Conservation (phyloP, 768 basidiomycete species). For the Suillus brevipes region DNA sequence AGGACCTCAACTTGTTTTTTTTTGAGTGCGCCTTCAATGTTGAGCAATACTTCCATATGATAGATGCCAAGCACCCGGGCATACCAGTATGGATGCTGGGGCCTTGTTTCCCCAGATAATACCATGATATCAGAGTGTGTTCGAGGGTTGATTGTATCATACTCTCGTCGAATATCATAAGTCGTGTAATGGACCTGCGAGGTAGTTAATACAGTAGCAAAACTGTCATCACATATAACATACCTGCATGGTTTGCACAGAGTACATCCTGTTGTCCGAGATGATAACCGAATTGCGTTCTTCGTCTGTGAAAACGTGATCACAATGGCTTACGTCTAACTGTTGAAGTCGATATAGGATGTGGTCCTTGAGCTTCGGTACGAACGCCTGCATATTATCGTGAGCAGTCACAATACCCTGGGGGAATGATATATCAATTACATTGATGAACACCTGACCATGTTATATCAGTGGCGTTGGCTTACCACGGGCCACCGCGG, state of each 20-base stretch:
- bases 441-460: too few relatives aligned
- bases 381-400: background rate
- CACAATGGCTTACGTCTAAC: background rate
- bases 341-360: background rate
- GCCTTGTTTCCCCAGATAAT: too few relatives aligned
- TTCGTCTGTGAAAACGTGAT: background rate
- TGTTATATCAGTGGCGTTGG: too few relatives aligned
- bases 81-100: too few relatives aligned
- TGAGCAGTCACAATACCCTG: too few relatives aligned
- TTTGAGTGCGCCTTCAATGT: background rate
- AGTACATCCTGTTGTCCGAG: background rate
- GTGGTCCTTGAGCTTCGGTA: background rate
- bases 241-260: background rate
- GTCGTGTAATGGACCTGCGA: constrained; percentile 14
- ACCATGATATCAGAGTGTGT: constrained; percentile 37
- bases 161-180: constrained; percentile 18
- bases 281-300: background rate
- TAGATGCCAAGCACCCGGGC: too few relatives aligned
- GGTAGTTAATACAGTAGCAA: too few relatives aligned
- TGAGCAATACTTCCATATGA: constrained; percentile 11
- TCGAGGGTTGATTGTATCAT: constrained; percentile 24
- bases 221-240: too few relatives aligned
- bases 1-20: background rate
- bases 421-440: too few relatives aligned
- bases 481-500: too few relatives aligned